Base-by-base conservation (phyloP, 306 rosid genomes). In the Canavalia gladiata region DNA sequence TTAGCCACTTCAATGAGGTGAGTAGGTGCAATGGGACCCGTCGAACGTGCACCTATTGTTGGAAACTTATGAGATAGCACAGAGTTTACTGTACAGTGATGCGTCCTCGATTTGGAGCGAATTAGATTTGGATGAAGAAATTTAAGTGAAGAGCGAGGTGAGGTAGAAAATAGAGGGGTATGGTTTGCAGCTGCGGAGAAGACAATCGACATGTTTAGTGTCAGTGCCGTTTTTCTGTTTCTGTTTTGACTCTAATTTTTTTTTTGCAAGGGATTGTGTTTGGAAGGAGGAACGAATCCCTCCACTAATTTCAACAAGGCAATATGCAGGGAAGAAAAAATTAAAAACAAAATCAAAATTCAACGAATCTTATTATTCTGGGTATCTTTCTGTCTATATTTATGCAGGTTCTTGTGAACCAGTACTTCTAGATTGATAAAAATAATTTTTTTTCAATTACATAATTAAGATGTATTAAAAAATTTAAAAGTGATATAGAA, bases 1-100 rank as follows among this genome's bases (percentile, higher is more conserved):
- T 85, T 90, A 68, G 90, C 98, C n/a, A 93, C 98, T 87, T 91
- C 84, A 74, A 90, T 83, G 78, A 95, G 97, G 55, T 90, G 92
- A 86, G 52, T 8, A 7, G 87, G 69, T 39, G 87, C 80, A 87
- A 95, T 74, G 70, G 96, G 86, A 18, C 98, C 99, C 50, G 84
- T 85, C 3, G 94, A 91, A 46, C 66, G 78, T 45, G 98, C 93
- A 73, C 86, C 99, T 33, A 93, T 87, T 70, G 43, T 85, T 5
- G 90, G 85, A 75, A 86, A 91, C 68, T 81, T 74, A 55, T 87
- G 92, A 33, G 98, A 91, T 1, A 91, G 47, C 62, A 90, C 77
- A 12, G 97, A 89, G 68, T 74, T 90, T 0, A 81, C 75, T 11
- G 28, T 4, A 66, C 86, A 82, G 70, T 50, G 58, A 18, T 35